A percentile compares a stretch with the other conserved stretches of the same genome.
Conservation (phyloP, 1,284 basidiomycete species). For the Cryptococcus jaspeensis region DNA sequence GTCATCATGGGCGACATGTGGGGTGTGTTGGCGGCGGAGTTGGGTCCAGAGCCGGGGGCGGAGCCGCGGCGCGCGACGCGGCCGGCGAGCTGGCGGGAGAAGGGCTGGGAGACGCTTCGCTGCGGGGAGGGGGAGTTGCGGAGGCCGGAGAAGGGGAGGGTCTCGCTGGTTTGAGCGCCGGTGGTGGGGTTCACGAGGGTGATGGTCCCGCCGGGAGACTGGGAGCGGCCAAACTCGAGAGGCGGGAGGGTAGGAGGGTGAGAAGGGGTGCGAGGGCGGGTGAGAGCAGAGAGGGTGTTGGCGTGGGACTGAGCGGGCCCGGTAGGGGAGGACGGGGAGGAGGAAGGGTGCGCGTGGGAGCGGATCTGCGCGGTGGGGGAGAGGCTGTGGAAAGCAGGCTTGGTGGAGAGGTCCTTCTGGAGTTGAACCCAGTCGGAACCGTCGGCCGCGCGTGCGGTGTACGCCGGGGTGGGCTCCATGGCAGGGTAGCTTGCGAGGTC, state of each 20-base stretch:
- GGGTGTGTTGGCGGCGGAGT: not conserved
- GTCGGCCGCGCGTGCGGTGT: slow-evolving; percentile 7
- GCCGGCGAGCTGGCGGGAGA: slow-evolving; percentile 22
- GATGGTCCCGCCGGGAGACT: slow-evolving; percentile 59
- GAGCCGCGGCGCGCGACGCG: slow-evolving; percentile 19
- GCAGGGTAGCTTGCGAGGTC: slow-evolving; percentile 14
- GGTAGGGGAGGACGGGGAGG: not conserved
- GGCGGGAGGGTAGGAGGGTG: slow-evolving; percentile 28
- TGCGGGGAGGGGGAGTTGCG: not conserved
- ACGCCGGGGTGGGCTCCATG: slow-evolving; percentile 18
- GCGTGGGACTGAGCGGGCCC: not conserved
- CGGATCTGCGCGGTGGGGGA: slow-evolving; percentile 40
- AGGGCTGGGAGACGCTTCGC: slow-evolving; percentile 24
- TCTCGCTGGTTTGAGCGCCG: slow-evolving; percentile 19
- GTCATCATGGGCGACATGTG: too few relatives aligned
- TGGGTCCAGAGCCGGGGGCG: slow-evolving; percentile 3
- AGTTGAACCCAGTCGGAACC: slow-evolving; percentile 42
- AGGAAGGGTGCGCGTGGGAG: slow-evolving; percentile 30
- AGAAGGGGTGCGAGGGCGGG: slow-evolving; percentile 9
- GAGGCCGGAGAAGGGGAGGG: slow-evolving; percentile 16
- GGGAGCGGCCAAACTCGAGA: slow-evolving; percentile 56
- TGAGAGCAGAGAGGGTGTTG: not conserved
- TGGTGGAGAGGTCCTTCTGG: slow-evolving; percentile 27
- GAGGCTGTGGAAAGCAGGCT: slow-evolving; percentile 46
- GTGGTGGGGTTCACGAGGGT: slow-evolving; percentile 19